A percentile compares a stretch with the other conserved stretches of the same genome.
Conservation (phyloP, 306 rosid species). For the Lotus japonicus region DNA sequence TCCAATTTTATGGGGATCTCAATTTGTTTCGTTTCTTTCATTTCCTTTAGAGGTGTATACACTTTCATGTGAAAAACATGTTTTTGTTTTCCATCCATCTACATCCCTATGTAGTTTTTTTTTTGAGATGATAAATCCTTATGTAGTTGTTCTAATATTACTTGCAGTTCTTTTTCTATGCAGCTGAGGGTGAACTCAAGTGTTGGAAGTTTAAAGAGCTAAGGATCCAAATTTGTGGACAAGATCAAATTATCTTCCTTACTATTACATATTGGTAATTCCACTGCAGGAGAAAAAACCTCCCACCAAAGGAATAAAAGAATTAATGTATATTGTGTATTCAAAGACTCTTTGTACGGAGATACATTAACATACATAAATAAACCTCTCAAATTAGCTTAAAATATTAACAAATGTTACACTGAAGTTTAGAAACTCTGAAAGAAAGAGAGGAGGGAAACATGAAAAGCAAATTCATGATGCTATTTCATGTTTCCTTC, state of each 20-base stretch:
- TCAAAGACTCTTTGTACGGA: constrained; percentile 5
- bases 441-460: constrained; percentile 1
- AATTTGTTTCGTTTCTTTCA: too few relatives aligned
- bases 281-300: not conserved
- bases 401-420: constrained; percentile 13
- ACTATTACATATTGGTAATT: constrained; percentile 19
- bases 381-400: constrained; percentile 32
- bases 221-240: not conserved
- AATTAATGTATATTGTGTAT: constrained; percentile 9
- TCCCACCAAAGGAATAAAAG: constrained; percentile 2
- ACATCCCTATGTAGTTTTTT: too few relatives aligned
- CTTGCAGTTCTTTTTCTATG: too few relatives aligned
- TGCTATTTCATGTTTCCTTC: not conserved
- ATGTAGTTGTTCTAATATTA: too few relatives aligned
- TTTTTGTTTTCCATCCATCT: too few relatives aligned
- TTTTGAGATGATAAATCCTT: too few relatives aligned
- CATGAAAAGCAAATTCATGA: not conserved
- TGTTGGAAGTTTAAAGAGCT: not conserved
- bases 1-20: too few relatives aligned
- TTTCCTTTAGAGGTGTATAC: too few relatives aligned
- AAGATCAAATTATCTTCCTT: constrained; percentile 7
- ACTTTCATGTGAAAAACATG: too few relatives aligned
- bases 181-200: not conserved
- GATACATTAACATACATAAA: constrained; percentile 9
- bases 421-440: not conserved